phyloP scores from a whole-genome alignment of 2,329 filamentous ascomycete genomes.

The Penicillium vulpinum region DNA sequence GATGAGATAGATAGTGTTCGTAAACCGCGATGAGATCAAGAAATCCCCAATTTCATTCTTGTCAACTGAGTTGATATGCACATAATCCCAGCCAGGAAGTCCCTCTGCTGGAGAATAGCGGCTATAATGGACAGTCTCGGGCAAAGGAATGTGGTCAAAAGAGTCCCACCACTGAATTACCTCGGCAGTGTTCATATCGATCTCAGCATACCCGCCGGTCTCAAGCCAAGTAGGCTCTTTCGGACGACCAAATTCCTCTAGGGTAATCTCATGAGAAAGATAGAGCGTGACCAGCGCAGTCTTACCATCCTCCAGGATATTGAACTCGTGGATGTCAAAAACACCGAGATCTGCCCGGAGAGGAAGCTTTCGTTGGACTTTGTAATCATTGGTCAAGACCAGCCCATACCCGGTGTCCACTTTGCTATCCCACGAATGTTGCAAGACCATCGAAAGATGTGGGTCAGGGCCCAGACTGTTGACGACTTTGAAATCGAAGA shows the following conservation, averaged over 20 bases:
- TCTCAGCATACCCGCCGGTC: conserved; percentile 36
- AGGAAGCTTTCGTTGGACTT: conserved; percentile 44
- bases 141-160: conserved; percentile 29
- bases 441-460: conserved; percentile 49
- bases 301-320: conserved; percentile 33
- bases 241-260: conserved; percentile 28
- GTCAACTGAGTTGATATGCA: conserved; percentile 44
- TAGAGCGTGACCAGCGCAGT: conserved; percentile 31
- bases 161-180: conserved; percentile 40
- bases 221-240: conserved; percentile 27
- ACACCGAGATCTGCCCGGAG: conserved; percentile 23
- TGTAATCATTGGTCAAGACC: conserved; percentile 50
- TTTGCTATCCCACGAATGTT: conserved; percentile 36
- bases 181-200: conserved; percentile 34
- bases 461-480: conserved; percentile 42
- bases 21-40: conserved; percentile 41
- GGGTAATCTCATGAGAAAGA: conserved; percentile 21
- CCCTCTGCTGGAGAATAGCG: conserved; percentile 9
- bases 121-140: conserved; percentile 21
- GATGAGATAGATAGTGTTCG: conserved; percentile 41
- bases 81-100: conserved; percentile 35
- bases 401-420: conserved; percentile 43
- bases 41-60: conserved; percentile 41
- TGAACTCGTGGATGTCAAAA: conserved; percentile 45
- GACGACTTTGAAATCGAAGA: conserved; percentile 49